phyloP scores from a whole-genome alignment of 2,329 filamentous ascomycete species.

The Calonectria ilicicola region DNA sequence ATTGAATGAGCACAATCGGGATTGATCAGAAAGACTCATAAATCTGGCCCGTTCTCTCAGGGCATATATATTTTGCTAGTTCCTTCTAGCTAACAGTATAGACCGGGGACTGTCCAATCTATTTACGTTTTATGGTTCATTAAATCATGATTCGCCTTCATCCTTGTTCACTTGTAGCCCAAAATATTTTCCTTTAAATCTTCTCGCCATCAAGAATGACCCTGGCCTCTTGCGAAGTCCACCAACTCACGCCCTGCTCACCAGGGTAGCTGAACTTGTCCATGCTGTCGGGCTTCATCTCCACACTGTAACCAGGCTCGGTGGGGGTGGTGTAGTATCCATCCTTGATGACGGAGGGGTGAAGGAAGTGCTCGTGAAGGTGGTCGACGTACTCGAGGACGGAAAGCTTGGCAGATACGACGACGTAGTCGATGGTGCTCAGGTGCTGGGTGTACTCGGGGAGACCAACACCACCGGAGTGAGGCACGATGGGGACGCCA shows the following conservation, averaged over 20 bases:
- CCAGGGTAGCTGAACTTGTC: conserved; percentile 82
- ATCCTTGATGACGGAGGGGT: conserved; percentile 83
- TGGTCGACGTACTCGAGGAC: conserved; percentile 94
- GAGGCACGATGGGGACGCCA: conserved; percentile 85
- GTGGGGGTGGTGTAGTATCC: conserved; percentile 90
- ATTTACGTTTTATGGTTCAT: conserved; percentile 16
- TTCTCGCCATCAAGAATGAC: conserved; percentile 75
- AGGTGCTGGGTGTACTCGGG: conserved; percentile 96
- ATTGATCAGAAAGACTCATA: background rate
- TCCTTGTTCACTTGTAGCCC: background rate
- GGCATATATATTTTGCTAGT: background rate
- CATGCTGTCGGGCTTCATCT: conserved; percentile 94
- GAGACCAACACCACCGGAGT: conserved; percentile 89
- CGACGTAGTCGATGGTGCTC: conserved; percentile 92
- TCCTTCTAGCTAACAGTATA: background rate
- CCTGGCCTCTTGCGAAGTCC: conserved; percentile 84
- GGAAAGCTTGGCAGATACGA: conserved; percentile 82
- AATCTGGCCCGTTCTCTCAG: background rate
- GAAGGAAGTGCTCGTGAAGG: conserved; percentile 91
- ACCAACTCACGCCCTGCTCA: conserved; percentile 84
- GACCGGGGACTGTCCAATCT: conserved; percentile 9
- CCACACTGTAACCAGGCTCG: conserved; percentile 88
- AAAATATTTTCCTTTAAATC: conserved; percentile 51
- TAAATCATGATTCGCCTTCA: conserved; percentile 16
- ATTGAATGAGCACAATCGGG: background rate